phyloP scores from a whole-genome alignment of 2,329 filamentous ascomycete species.

The Plenodomus lindquistii region DNA sequence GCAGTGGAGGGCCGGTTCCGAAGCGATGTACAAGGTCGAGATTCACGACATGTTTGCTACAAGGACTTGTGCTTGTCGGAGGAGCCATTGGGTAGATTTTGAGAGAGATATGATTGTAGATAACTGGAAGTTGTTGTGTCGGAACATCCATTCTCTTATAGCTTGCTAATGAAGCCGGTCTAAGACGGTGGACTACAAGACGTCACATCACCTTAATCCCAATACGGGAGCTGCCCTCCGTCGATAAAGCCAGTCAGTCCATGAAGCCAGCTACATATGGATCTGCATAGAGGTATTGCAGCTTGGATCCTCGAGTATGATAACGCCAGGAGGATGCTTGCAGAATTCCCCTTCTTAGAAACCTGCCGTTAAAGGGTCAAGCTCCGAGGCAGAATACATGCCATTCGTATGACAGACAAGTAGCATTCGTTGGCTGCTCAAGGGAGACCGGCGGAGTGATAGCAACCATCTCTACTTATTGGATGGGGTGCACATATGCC shows the following conservation, averaged over 20 bases:
- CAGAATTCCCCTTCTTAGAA: not conserved
- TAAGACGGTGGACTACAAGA: too few relatives aligned
- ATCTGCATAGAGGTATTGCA: not conserved
- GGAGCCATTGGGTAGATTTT: not conserved
- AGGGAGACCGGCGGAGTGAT: not conserved
- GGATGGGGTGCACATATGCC: not conserved
- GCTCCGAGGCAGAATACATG: not conserved
- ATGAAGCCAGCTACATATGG: not conserved
- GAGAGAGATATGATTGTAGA: not conserved
- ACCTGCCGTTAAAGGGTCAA: not conserved
- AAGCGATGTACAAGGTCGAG: constrained; percentile 20
- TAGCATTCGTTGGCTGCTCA: not conserved
- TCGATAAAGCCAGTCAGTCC: not conserved
- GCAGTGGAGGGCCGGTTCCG: constrained; percentile 24
- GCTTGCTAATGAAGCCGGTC: too few relatives aligned
- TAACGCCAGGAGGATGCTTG: not conserved
- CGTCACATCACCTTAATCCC: too few relatives aligned
- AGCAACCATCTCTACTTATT: not conserved
- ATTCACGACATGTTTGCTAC: not conserved
- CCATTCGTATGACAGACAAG: not conserved
- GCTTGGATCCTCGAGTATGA: not conserved
- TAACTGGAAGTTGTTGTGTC: not conserved
- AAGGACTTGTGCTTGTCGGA: not conserved
- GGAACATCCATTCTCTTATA: not conserved
- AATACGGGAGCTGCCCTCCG: too few relatives aligned